Evolutionary conservation across 306 rosid genomes (phyloP).

Genomic region (Castanea sativa): DNA sequence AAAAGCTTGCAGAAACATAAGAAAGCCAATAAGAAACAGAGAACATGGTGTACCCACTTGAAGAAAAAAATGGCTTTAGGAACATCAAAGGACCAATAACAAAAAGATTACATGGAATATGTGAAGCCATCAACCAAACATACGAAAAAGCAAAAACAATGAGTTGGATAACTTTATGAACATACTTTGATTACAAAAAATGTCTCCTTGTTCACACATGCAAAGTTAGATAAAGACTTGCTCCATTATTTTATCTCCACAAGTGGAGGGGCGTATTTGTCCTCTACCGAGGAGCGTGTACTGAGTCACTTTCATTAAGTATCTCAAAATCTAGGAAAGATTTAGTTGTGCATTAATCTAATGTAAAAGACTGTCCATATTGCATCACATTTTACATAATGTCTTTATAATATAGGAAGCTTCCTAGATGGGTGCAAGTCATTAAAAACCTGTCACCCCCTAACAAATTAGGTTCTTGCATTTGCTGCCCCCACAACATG

Average conservation of each 20-base stretch:
- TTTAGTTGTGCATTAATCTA: constrained; percentile 21
- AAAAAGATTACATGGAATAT: constrained; percentile 13
- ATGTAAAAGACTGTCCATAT: not conserved
- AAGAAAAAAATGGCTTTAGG: not conserved
- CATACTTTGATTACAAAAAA: constrained; percentile 6
- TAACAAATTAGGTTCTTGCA: not conserved
- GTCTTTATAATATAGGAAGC: not conserved
- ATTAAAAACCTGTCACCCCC: not conserved
- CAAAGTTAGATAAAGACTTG: constrained; percentile 17
- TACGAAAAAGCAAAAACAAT: constrained; percentile 15
- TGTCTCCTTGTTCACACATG: constrained; percentile 29
- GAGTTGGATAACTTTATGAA: constrained; percentile 31
- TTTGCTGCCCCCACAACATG: not conserved
- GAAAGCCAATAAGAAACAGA: not conserved
- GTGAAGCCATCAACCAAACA: not conserved
- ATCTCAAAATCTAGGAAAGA: constrained; percentile 67
- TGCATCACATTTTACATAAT: constrained; percentile 22
- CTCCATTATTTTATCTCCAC: constrained; percentile 22
- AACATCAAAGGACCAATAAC: constrained; percentile 4
- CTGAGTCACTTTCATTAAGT: constrained; percentile 45
- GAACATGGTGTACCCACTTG: not conserved
- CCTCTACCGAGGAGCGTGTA: constrained; percentile 36
- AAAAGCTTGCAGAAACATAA: not conserved
- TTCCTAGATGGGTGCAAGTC: not conserved
- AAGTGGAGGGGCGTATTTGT: constrained; percentile 38